These are phyloP conservation scores for Erythrophleum fordii DNA, from an alignment of 306 rosid genomes.

Conservation along the genomic window DNA sequence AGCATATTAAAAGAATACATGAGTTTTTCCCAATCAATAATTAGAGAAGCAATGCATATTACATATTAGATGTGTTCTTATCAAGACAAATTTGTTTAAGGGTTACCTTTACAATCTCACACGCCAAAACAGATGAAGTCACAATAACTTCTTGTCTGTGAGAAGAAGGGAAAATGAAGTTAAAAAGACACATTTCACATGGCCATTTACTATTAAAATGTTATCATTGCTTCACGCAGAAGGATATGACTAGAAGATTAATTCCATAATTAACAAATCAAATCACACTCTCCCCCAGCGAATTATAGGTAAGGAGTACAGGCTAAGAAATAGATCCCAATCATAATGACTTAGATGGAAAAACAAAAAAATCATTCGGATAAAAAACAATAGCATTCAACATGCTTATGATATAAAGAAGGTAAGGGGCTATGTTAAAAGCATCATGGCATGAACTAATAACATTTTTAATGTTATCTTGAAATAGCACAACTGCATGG, in stretches of 20 bases:
- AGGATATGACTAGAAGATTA: slow-evolving; percentile 27
- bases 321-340: background rate
- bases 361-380: slow-evolving; percentile 3
- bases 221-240: slow-evolving; percentile 14
- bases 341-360: background rate
- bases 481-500: background rate
- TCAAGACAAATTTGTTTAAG: slow-evolving; percentile 24
- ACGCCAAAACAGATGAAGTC: slow-evolving; percentile 86
- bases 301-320: background rate
- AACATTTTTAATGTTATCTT: background rate
- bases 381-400: background rate
- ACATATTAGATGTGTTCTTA: slow-evolving; percentile 29
- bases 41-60: slow-evolving; percentile 5
- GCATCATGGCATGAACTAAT: background rate
- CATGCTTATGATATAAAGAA: background rate
- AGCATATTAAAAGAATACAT: slow-evolving; percentile 32
- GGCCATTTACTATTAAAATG: slow-evolving; percentile 20
- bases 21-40: slow-evolving; percentile 14
- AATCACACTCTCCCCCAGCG: background rate
- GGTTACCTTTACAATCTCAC: slow-evolving; percentile 87
- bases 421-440: background rate
- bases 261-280: background rate
- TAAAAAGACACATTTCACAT: slow-evolving; percentile 29
- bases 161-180: slow-evolving; percentile 26
- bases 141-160: slow-evolving; percentile 90